Conservation (phyloP, 2,329 filamentous ascomycete genomes). For the Botrytis sinoallii region DNA sequence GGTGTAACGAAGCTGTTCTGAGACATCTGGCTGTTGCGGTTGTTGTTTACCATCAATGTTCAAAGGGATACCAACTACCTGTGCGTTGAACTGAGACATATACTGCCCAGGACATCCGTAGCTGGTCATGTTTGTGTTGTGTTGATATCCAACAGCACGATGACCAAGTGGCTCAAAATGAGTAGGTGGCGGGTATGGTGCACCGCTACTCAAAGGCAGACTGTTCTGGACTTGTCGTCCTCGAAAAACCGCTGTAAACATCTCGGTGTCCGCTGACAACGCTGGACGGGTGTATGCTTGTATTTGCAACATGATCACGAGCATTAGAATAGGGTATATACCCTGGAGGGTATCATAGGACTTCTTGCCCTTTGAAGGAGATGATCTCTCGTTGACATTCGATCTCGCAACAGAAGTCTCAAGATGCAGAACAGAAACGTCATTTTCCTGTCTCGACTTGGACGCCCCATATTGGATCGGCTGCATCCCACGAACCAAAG, state of each 20-base stretch:
- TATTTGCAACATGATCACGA: background rate
- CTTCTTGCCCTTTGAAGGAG: accelerated
- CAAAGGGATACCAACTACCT: accelerated
- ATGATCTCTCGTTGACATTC: accelerated
- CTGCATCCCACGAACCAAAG: background rate
- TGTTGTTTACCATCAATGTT: background rate
- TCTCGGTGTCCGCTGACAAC: accelerated
- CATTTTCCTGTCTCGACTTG: background rate
- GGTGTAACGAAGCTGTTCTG: background rate
- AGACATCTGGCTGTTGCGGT: background rate
- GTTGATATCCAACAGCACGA: accelerated
- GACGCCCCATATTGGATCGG: accelerated
- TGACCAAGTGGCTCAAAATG: accelerated
- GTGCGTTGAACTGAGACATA: background rate
- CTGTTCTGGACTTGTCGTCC: background rate
- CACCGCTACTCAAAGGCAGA: accelerated
- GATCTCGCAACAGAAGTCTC: background rate
- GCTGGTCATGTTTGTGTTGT: accelerated
- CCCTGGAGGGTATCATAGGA: accelerated
- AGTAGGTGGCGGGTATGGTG: background rate
- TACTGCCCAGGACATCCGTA: background rate
- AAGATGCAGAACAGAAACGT: background rate
- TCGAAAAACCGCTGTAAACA: background rate
- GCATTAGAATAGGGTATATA: background rate
- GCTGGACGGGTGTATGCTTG: accelerated